phyloP scores from a whole-genome alignment of 192 early-diverging fungal genomes.

The Coemansia sp. region DNA sequence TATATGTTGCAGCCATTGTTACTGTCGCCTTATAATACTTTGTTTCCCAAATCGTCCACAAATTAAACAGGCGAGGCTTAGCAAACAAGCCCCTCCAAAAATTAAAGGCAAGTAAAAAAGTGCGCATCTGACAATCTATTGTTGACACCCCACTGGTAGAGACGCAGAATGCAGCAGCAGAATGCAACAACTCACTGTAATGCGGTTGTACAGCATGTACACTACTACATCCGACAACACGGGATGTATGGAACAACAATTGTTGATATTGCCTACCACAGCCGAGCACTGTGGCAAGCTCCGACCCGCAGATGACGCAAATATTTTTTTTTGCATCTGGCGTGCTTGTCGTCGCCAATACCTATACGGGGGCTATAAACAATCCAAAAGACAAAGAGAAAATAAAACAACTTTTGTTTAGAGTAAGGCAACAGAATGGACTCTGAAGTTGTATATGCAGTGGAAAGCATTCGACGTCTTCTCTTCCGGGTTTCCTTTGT shows the following conservation, averaged over 20 bases:
- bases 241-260: slow-evolving; percentile 1
- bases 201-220: neutral
- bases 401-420: neutral
- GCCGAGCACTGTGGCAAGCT: neutral
- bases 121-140: neutral
- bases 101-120: neutral
- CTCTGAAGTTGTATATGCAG: slow-evolving; percentile 21
- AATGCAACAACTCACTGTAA: neutral
- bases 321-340: neutral
- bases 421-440: slow-evolving; percentile 7
- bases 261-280: neutral
- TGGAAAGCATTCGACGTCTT: neutral
- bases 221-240: neutral
- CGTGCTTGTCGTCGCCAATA: neutral
- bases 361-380: neutral
- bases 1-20: neutral
- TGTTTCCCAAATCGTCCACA: neutral
- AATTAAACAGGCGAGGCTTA: neutral
- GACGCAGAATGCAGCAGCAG: neutral
- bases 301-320: neutral
- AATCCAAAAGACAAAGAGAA: neutral
- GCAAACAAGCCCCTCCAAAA: neutral
- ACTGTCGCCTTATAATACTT: neutral
- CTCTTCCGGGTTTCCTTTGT: neutral
- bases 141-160: neutral